Evolutionary conservation across 192 early-diverging fungal species (phyloP).

Genomic region (Paraglomus occultum): DNA sequence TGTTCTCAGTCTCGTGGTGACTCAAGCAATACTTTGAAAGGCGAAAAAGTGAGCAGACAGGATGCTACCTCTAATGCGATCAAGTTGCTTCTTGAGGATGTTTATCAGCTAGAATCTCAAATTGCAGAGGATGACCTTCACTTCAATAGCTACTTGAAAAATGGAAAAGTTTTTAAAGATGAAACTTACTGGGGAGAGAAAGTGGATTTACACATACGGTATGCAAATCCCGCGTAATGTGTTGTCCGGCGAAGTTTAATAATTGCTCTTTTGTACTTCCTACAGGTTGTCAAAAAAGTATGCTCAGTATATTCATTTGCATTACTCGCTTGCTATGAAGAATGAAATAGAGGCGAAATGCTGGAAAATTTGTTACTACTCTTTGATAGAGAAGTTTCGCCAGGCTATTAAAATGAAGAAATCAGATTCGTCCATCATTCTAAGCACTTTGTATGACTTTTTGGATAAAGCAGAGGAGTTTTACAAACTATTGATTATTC

Average conservation of each 20-base stretch:
- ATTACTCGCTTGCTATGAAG: constrained; percentile 48
- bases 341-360: constrained; percentile 53
- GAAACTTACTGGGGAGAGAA: constrained; percentile 21
- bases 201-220: constrained; percentile 9
- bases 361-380: constrained; percentile 55
- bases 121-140: neutral
- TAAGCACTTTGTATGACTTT: constrained; percentile 42
- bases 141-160: neutral
- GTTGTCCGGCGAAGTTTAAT: neutral
- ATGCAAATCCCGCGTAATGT: neutral
- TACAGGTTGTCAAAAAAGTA: constrained; percentile 45
- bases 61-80: neutral
- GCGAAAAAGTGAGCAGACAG: neutral
- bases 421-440: constrained; percentile 28
- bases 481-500: constrained; percentile 40
- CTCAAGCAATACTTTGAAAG: neutral
- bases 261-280: neutral
- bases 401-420: constrained; percentile 38
- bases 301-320: constrained; percentile 41
- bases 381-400: constrained; percentile 52
- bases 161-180: neutral
- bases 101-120: neutral
- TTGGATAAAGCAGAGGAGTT: constrained; percentile 46
- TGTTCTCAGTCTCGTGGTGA: neutral
- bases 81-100: constrained; percentile 2